A percentile compares a stretch with the other conserved stretches of the same genome.
Conservation (phyloP, 1,284 basidiomycete species). For the Inonotus hispidus region DNA sequence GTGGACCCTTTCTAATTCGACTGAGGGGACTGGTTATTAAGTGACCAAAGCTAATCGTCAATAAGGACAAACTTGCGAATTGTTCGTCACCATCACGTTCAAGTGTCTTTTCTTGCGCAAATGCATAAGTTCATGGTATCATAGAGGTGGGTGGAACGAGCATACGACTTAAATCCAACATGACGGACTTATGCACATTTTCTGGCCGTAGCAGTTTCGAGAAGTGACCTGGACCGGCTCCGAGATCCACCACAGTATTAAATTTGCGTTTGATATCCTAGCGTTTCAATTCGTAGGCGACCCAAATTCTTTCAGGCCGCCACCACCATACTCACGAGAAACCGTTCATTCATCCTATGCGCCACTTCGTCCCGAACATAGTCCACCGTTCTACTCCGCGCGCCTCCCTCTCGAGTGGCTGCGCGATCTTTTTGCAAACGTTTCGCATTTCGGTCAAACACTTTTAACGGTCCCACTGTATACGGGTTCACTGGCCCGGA, state of each 20-base stretch:
- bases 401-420: constrained; percentile 49
- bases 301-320: background rate
- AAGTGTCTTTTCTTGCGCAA: constrained; percentile 50
- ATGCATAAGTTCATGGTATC: background rate
- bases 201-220: constrained; percentile 76
- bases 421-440: constrained; percentile 77
- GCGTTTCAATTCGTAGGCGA: background rate
- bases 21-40: constrained; percentile 34
- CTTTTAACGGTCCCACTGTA: constrained; percentile 58
- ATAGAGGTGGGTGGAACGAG: background rate
- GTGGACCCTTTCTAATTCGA: constrained; percentile 64
- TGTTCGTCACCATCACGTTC: constrained; percentile 68
- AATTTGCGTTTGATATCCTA: constrained; percentile 92
- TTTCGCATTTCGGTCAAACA: constrained; percentile 90
- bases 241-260: constrained; percentile 78
- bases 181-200: constrained; percentile 70
- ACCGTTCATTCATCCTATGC: constrained; percentile 84
- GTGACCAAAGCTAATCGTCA: constrained; percentile 10
- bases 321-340: constrained; percentile 49
- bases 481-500: constrained; percentile 28
- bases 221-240: constrained; percentile 93
- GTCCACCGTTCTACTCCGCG: constrained; percentile 76
- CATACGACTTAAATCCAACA: constrained; percentile 87
- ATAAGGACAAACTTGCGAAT: constrained; percentile 61
- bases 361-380: constrained; percentile 91